Conservation (phyloP, 306 rosid species). For the Corylus heterophylla region DNA sequence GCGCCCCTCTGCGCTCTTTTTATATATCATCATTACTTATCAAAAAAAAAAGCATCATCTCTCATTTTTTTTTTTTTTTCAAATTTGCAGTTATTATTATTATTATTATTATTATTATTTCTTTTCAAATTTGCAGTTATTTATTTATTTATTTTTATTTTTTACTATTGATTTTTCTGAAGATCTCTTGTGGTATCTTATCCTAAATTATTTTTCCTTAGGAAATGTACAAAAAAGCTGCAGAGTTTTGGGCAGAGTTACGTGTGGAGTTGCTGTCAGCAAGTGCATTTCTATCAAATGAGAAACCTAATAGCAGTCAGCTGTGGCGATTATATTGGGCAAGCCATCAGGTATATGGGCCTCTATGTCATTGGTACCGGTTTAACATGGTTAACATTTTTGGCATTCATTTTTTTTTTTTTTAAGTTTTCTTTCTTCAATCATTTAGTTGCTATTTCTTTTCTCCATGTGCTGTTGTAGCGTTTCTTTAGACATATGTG, state of each 20-base stretch:
- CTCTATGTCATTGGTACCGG: not conserved
- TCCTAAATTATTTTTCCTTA: conserved; percentile 24
- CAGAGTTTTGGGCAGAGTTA: conserved; percentile 92
- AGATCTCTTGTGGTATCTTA: not conserved
- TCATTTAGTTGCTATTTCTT: conserved; percentile 24
- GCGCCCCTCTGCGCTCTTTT: too few relatives aligned
- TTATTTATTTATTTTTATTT: not conserved
- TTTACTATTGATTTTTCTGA: not conserved
- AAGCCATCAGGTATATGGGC: conserved; percentile 80
- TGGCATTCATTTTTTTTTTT: not conserved
- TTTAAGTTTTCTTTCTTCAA: not conserved
- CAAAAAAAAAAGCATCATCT: not conserved
- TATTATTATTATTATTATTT: too few relatives aligned
- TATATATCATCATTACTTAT: too few relatives aligned
- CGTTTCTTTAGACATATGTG: conserved; percentile 98
- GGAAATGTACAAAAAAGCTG: conserved; percentile 89
- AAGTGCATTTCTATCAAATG: conserved; percentile 57
- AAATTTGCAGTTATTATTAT: too few relatives aligned
- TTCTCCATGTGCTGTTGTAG: conserved; percentile 52
- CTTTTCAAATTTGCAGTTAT: not conserved
- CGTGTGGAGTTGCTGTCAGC: conserved; percentile 83
- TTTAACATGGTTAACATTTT: not conserved
- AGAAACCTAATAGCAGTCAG: conserved; percentile 82
- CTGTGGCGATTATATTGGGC: conserved; percentile 98
- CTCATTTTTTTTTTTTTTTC: too few relatives aligned